These are phyloP conservation scores for Rosa persica DNA, from an alignment of 306 rosid genomes.

Conservation along the genomic window DNA sequence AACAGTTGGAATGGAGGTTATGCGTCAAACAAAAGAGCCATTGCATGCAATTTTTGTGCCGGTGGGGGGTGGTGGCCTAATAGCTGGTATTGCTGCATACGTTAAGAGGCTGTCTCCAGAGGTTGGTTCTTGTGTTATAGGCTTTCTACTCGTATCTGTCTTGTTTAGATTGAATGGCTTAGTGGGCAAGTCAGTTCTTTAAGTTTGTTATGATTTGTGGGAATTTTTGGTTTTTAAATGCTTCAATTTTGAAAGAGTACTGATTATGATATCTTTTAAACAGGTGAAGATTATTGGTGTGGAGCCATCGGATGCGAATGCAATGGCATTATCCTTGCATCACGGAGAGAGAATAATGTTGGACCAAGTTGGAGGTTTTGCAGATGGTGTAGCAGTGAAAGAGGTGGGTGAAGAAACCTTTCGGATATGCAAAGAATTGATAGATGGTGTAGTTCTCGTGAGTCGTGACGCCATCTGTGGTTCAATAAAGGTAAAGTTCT, in stretches of 20 bases:
- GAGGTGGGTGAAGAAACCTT: slow-evolving; percentile 97
- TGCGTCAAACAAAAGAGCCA: slow-evolving; percentile 65
- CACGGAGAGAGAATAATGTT: slow-evolving; percentile 80
- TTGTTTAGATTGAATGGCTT: background rate
- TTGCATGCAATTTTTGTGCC: slow-evolving; percentile 93
- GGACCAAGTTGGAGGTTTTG: slow-evolving; percentile 88
- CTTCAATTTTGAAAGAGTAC: background rate
- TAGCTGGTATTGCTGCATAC: slow-evolving; percentile 96
- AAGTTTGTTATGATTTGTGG: background rate
- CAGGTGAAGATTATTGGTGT: slow-evolving; percentile 96
- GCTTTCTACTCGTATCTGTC: background rate
- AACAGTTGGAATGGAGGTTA: slow-evolving; percentile 91
- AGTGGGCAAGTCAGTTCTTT: background rate
- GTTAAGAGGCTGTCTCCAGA: slow-evolving; percentile 89
- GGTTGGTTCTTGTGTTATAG: slow-evolving; percentile 40
- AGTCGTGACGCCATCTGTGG: slow-evolving; percentile 93
- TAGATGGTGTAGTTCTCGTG: slow-evolving; percentile 92
- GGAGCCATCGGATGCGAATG: slow-evolving; percentile 93
- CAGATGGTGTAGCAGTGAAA: slow-evolving; percentile 98
- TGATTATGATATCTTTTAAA: slow-evolving; percentile 19
- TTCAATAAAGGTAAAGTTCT: slow-evolving; percentile 76
- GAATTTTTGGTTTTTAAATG: background rate
- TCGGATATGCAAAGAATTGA: slow-evolving; percentile 76
- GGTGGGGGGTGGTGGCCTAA: slow-evolving; percentile 95
- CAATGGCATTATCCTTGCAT: slow-evolving; percentile 86